Evolutionary conservation across 306 rosid species (phyloP), one percentile per base, ranked within the genome.

Genomic region (Mucuna pruriens): DNA sequence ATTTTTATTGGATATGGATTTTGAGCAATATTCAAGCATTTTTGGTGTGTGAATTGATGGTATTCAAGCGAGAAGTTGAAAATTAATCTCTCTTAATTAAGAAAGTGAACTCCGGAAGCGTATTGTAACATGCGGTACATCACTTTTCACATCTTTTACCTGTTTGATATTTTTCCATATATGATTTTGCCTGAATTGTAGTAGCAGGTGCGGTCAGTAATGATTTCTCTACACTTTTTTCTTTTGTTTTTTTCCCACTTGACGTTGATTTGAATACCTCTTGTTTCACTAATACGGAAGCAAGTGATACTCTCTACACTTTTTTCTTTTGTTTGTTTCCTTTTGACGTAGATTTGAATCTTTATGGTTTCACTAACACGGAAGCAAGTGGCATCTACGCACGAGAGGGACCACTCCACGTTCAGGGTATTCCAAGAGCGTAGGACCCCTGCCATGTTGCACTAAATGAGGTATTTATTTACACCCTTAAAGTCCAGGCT

Each of bases 351-450:
- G 31, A n/a, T 69, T 22, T 75, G 75, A 69, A 75, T 45, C 78
- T 75, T 42, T 6, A 39, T 33, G 9, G 62, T 26, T 70, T 44
- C 82, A 71, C 33, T 42, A 17, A 13, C 62, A 5, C 5, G 69
- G 74, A 16, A 62, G 72, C 75, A 80, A 65, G 80, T 79, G 87
- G 80, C 73, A 77, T n/a, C 78, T 63, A 64, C 51, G 10, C 61
- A 4, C 0, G 8, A 31, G 20, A 22, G 61, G 88, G 91, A 82
- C 90, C 90, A 73, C 83, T 11, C 20, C 49, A 72, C 22, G 82
- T 64, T 71, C 83, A 84, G 61, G 75, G 74, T 80, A 79, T 79
- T 78, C 49, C 80, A 79, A 78, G 69, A 84, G 72, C 15, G 94
- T 85, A 84, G 91, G 91, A 80, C 86, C 91, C 81, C 6, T 42